Base-by-base conservation (phyloP, 345 rosid genomes). In the Tarenaya hassleriana region DNA sequence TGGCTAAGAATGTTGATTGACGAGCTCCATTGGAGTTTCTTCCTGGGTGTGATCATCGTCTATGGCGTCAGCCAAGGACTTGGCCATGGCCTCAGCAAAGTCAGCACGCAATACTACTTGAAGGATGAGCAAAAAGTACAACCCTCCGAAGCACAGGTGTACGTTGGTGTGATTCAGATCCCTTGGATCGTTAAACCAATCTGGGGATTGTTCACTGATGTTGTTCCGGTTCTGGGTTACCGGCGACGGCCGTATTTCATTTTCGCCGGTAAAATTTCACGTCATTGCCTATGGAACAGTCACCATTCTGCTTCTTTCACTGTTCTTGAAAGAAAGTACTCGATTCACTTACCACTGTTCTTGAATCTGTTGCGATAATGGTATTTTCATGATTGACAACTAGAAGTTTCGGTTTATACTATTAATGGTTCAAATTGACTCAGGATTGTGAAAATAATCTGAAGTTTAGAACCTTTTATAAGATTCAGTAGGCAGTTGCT, bases 181-280 rank as follows among this genome's bases (percentile, higher is more conserved):
- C 89, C 89, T 46, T 82, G 86, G 86, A 65, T 82, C 59, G 64
- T 84, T 10, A 82, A 84, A 69, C 89, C 94, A 21, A 8, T 84
- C 3, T 82, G 94, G 94, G 89, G 86, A 15, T 68, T 84, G 4
- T 61, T 84, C 34, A 79, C 94, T 13, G 89, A 84, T 61, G 63
- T 71, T 43, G 61, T 84, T 13, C 89, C 89, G 9, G 29, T 82
- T 61, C 45, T 56, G 7, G 86, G 86, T 17, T 84, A 73, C 47
- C 60, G 72, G 21, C 70, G 94, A 50, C 77, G 80, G 34, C 86
- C 94, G 13, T 82, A 82, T 61, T 77, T 82, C 66, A 29, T 82
- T 57, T 58, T 77, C 14, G 82, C 94, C 7, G 86, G 94, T 82
- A 47, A 27, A 0, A 17, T 52, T 41, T 31, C 52, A 58, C 0